phyloP scores from a whole-genome alignment of 805 yeast genomes.

The Geotrichum ghanense region DNA sequence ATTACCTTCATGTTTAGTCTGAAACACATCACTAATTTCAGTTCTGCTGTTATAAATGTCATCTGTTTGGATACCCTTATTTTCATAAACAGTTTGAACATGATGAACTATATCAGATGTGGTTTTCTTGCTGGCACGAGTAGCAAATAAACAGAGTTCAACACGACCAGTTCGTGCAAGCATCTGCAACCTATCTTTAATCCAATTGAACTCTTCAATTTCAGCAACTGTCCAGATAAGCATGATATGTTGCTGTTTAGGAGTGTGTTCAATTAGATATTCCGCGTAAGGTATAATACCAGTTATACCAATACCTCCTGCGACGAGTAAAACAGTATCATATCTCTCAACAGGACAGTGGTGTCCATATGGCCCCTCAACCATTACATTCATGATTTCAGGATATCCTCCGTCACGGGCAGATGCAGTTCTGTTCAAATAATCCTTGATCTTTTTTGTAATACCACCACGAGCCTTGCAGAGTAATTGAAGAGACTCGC shows the following conservation, averaged over 20 bases:
- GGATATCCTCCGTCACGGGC: slow-evolving; percentile 12
- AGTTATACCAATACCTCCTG: slow-evolving; percentile 60
- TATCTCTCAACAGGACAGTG: slow-evolving; percentile 37
- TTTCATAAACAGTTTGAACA: slow-evolving; percentile 1
- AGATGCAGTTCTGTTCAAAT: slow-evolving; percentile 18
- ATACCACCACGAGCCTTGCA: slow-evolving; percentile 45
- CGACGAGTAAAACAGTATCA: slow-evolving; percentile 38
- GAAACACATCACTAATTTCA: background rate
- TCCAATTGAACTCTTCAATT: slow-evolving; percentile 10
- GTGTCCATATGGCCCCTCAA: slow-evolving; percentile 56
- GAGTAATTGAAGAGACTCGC: slow-evolving; percentile 35
- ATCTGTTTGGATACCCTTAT: background rate
- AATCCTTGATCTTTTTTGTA: slow-evolving; percentile 31
- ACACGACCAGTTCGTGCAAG: slow-evolving; percentile 22
- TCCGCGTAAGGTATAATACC: slow-evolving; percentile 40
- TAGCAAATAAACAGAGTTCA: slow-evolving; percentile 10
- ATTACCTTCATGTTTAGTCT: background rate
- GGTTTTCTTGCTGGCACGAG: background rate
- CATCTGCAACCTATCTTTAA: slow-evolving; percentile 13
- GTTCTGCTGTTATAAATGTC: background rate
- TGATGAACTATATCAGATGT: background rate
- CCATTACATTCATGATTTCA: slow-evolving; percentile 31
- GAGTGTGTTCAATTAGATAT: slow-evolving; percentile 12
- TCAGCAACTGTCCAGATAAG: slow-evolving; percentile 23
- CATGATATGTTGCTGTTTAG: slow-evolving; percentile 5